Conservation (phyloP, 208 protist species). For the Vickermania spadyakhi region DNA sequence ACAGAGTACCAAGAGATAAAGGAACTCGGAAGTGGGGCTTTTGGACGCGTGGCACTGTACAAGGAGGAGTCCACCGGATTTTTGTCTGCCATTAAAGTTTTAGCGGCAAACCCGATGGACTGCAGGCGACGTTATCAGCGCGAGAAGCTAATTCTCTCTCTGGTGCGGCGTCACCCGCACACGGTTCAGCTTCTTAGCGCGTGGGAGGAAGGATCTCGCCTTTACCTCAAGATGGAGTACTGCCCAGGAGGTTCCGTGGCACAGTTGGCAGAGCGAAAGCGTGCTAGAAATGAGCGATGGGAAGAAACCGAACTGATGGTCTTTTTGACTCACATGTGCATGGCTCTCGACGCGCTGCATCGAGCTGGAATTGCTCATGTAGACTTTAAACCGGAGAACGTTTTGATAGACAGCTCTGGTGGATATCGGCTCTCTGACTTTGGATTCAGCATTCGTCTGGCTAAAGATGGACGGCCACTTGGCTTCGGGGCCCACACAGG, state of each 20-base stretch:
- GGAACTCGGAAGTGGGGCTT: conserved; percentile 67
- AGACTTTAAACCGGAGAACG: conserved; percentile 92
- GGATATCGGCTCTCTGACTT: conserved; percentile 89
- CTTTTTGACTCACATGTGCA: conserved; percentile 78
- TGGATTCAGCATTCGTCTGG: conserved; percentile 75
- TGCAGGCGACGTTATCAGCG: conserved; percentile 43
- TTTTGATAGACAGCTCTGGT: conserved; percentile 70
- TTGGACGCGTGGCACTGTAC: conserved; percentile 69
- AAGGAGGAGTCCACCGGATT: conserved; percentile 62
- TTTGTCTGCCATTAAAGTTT: conserved; percentile 72
- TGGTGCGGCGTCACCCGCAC: conserved; percentile 58
- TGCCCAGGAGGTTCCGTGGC: conserved; percentile 75
- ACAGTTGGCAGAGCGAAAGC: conserved; percentile 28
- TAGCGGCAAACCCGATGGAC: conserved; percentile 26
- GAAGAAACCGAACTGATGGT: conserved; percentile 62
- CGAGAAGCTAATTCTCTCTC: conserved; percentile 48
- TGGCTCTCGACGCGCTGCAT: conserved; percentile 84
- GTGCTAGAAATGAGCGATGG: conserved; percentile 34
- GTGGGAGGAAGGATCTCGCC: conserved; percentile 75
- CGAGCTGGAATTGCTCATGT: conserved; percentile 77
- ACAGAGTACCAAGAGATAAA: conserved; percentile 74
- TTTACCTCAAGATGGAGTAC: conserved; percentile 83
- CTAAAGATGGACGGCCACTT: conserved; percentile 40
- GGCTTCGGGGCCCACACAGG: neutral
- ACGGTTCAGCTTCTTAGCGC: conserved; percentile 60